Base-by-base conservation (phyloP, 805 yeast genomes). In the Maudiozyma pseudohumilis region DNA sequence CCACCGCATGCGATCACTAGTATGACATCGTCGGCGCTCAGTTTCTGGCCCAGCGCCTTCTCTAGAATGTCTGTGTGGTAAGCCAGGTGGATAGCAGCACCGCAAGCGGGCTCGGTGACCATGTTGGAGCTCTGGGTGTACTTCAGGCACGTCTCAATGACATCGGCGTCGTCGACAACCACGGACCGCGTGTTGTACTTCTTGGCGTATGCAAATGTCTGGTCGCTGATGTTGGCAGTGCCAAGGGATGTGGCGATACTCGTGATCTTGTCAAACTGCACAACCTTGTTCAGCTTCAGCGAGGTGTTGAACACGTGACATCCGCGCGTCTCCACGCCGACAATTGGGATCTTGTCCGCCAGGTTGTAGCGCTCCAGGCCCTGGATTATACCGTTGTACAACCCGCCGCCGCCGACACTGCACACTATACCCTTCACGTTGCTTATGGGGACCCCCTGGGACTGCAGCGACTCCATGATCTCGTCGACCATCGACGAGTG, bases 81-180 rank as follows among this genome's bases (percentile, higher is more conserved):
- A n/a, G 67, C 69, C 15, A 75, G 64, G 17, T 78, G 69, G 21
- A 80, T 53, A 0, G 84, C 74, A 2, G 82, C 82, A 3, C 85
- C 85, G 55, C 86, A 80, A 1, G 86, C 86, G 0, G 85, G 85
- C 52, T 80, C 86, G 0, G 77, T 72, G 18, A 74, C 61, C 61
- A 46, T 60, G 39, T 71, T 70, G 43, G 65, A 74, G 40, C 74
- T 75, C 3, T 63, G 50, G 6, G 75, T 71, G 47, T 69, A 75
- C 30, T 56, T 61, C 19, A 74, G 48, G 35, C 78, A 67, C 0
- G 80, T 74, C 12, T 55, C 55, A 0, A 78, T 66, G 0, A 83
- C 78, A 28, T 77, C 76, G 3, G 60, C 41, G 47, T 80, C 88
- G 19, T 69, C 61, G 2, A 74, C 66, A 10, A 68, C 61, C 2